Evolutionary conservation across 2,329 filamentous ascomycete species (phyloP), one percentile per base, ranked within the genome.

Genomic region (Colletotrichum sublineola): DNA sequence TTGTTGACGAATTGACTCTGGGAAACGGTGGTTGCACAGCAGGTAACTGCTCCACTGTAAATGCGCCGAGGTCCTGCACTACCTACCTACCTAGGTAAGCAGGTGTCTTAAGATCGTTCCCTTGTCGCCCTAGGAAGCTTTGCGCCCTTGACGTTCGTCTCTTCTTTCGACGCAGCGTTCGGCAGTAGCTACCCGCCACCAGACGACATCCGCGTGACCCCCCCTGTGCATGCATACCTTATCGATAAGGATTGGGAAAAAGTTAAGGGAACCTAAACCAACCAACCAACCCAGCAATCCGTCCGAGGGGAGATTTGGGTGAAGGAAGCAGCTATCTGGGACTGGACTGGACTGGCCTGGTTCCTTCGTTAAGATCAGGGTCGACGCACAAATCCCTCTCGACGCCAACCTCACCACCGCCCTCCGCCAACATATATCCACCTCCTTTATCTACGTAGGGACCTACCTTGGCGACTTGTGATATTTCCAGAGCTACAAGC

Each of bases 231-330:
- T n/a, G 6, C 57, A 18, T n/a, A 4, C 31, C 53, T 72, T 72
- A 72, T 72, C 69, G 69, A 72, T 72, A 72, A 72, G 69, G 40
- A 68, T 36, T 40, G 38, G 63, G 60, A 55, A 72, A 72, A 72
- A 72, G 69, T 72, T 58, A 72, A 72, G 69, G 69, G 67, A 65
- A 70, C 69, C 69, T 55, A 64, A 61, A 61, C 69, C 69, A 60
- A 60, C 69, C 69, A 44, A 69, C 66, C 46, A 52, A 63, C 66
- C 46, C 42, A 63, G 65, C 68, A 52, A 58, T 57, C 33, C 57
- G 65, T 57, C 65, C 53, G 69, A 72, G 58, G 69, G 69, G 58
- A 38, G 62, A 44, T 56, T 69, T 64, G 57, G 65, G 61, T 46
- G 14, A 68, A 40, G 53, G 50, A 57, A 72, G 69, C 66, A 72